A percentile compares a stretch with the other conserved stretches of the same genome.
These are phyloP conservation scores for Colletotrichum euphorbiae DNA, from an alignment of 2,329 filamentous ascomycete genomes.

Conservation along the genomic window DNA sequence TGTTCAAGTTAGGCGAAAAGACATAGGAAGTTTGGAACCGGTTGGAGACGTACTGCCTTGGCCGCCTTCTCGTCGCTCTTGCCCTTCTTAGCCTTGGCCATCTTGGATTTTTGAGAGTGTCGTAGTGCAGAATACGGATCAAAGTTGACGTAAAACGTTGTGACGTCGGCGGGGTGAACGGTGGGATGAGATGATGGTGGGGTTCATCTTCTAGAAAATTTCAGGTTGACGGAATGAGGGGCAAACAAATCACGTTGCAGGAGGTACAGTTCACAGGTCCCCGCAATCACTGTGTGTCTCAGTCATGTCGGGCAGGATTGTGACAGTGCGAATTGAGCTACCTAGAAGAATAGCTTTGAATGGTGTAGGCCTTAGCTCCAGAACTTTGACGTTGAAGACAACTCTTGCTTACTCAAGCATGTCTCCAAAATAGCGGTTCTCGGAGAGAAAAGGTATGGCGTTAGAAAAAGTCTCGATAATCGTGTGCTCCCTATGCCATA, in stretches of 20 bases:
- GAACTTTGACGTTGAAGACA: no score
- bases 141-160: constrained; percentile 23
- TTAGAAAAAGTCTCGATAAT: background rate
- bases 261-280: constrained; percentile 12
- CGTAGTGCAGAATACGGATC: constrained; percentile 11
- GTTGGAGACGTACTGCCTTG: constrained; percentile 53
- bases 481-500: constrained; percentile 20
- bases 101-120: constrained; percentile 41
- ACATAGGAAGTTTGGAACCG: background rate
- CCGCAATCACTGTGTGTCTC: constrained; percentile 23
- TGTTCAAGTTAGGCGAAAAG: constrained; percentile 41
- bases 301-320: fast-evolving
- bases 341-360: background rate
- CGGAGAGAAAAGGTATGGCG: no score
- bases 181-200: constrained; percentile 36
- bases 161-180: constrained; percentile 38
- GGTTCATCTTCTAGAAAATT: constrained; percentile 35
- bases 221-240: constrained; percentile 30
- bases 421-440: no score
- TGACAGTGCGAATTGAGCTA: constrained; percentile 19
- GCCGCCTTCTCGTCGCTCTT: constrained; percentile 62
- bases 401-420: no score
- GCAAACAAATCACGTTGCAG: constrained; percentile 33
- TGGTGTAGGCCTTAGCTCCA: background rate
- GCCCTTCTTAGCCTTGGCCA: constrained; percentile 65